Evolutionary conservation across 805 yeast genomes (phyloP).

Genomic region (Spathaspora passalidarum): DNA sequence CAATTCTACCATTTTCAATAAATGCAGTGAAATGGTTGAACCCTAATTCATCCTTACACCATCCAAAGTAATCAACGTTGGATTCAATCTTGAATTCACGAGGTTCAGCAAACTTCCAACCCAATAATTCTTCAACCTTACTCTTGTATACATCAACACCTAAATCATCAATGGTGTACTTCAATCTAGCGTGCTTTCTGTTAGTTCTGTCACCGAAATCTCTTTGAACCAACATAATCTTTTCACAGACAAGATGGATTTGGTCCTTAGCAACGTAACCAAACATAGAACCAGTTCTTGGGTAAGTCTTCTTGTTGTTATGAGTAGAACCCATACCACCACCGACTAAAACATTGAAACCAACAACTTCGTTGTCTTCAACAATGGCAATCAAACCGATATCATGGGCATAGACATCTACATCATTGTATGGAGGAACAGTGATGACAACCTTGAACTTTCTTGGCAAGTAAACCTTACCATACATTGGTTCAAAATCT

Average conservation of each 20-base stretch:
- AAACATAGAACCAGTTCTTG: conserved; percentile 85
- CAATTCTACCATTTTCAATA: conserved; percentile 95
- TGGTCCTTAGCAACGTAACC: conserved; percentile 73
- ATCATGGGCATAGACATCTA: conserved; percentile 94
- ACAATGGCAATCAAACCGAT: conserved; percentile 89
- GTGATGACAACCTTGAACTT: conserved; percentile 93
- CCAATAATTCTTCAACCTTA: conserved; percentile 82
- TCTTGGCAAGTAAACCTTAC: conserved; percentile 86
- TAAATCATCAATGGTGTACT: conserved; percentile 93
- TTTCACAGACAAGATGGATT: conserved; percentile 78
- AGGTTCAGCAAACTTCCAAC: conserved; percentile 67
- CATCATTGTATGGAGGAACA: conserved; percentile 95
- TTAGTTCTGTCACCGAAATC: conserved; percentile 93
- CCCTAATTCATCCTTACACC: conserved; percentile 85
- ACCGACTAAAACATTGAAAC: conserved; percentile 88
- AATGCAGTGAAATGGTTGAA: conserved; percentile 88
- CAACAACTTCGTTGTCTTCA: conserved; percentile 61
- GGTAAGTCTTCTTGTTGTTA: conserved; percentile 94
- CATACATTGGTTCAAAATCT: conserved; percentile 83
- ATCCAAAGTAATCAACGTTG: conserved; percentile 89
- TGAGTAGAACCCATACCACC: conserved; percentile 99
- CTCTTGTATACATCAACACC: conserved; percentile 80
- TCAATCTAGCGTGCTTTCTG: conserved; percentile 96
- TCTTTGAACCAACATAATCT: conserved; percentile 90
- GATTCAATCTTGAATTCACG: conserved; percentile 75